These are phyloP conservation scores for Curvularia sp. DNA, from an alignment of 2,329 filamentous ascomycete genomes.

Conservation along the genomic window DNA sequence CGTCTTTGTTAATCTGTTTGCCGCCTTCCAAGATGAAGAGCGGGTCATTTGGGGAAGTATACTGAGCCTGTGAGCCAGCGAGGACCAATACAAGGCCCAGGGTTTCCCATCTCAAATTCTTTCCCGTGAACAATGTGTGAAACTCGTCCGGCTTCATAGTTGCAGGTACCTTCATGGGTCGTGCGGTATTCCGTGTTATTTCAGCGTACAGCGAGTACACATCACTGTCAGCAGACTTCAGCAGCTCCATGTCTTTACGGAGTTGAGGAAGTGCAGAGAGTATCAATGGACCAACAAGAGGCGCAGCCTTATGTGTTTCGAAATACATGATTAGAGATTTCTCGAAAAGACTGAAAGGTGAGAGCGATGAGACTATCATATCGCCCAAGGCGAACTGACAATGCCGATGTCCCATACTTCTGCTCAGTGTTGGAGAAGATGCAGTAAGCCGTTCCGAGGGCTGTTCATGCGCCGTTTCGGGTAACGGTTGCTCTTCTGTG, in stretches of 20 bases:
- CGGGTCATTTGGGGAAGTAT: constrained; percentile 39
- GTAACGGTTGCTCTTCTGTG: constrained; percentile 39
- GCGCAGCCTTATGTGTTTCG: constrained; percentile 32
- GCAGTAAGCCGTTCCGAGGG: constrained; percentile 34
- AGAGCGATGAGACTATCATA: constrained; percentile 39
- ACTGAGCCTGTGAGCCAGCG: constrained; percentile 41
- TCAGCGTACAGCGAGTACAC: constrained; percentile 35
- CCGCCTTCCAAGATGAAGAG: constrained; percentile 43
- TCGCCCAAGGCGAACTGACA: constrained; percentile 41
- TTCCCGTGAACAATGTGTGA: constrained; percentile 44
- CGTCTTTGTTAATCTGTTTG: constrained; percentile 39
- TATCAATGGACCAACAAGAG: constrained; percentile 40
- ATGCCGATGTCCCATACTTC: constrained; percentile 33
- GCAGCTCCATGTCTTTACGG: constrained; percentile 38
- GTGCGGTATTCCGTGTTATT: constrained; percentile 43
- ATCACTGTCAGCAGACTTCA: constrained; percentile 28
- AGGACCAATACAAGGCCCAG: constrained; percentile 41
- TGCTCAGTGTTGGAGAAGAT: constrained; percentile 29
- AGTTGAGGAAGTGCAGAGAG: constrained; percentile 43
- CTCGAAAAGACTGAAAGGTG: constrained; percentile 41
- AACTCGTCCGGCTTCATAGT: constrained; percentile 43
- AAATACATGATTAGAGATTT: constrained; percentile 40
- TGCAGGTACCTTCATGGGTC: constrained; percentile 41
- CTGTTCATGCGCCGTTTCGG: constrained; percentile 41
- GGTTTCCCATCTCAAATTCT: constrained; percentile 46